Evolutionary conservation across 2,329 filamentous ascomycete genomes (phyloP).

Genomic region (Fusarium albidum): DNA sequence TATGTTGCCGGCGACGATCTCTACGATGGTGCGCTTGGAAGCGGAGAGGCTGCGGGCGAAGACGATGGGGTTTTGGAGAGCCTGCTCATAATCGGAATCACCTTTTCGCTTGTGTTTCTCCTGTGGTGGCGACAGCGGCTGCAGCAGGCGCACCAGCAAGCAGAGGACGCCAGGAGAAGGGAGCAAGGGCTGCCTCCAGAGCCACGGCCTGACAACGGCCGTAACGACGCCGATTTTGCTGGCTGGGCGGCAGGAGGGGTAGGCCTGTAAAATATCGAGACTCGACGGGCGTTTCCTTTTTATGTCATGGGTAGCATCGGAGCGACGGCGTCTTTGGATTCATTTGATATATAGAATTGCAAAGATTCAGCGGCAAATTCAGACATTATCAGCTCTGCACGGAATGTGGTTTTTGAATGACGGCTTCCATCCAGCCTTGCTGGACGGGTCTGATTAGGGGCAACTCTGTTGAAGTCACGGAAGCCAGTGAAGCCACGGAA

Average conservation of each 20-base stretch:
- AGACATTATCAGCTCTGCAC: background rate
- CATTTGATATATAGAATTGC: slow-evolving; percentile 18
- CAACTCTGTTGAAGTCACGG: no score
- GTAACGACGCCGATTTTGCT: slow-evolving; percentile 41
- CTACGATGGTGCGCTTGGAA: slow-evolving; percentile 64
- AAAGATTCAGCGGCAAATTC: background rate
- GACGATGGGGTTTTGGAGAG: slow-evolving; percentile 82
- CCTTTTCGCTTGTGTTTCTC: slow-evolving; percentile 76
- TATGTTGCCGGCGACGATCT: slow-evolving; percentile 62
- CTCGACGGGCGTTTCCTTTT: slow-evolving; percentile 27
- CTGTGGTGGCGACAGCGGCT: slow-evolving; percentile 82
- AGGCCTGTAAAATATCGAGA: slow-evolving; percentile 39
- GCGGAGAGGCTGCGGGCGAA: slow-evolving; percentile 71
- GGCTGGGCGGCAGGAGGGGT: slow-evolving; percentile 49
- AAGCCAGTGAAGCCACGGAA: no score
- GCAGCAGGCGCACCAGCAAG: slow-evolving; percentile 62
- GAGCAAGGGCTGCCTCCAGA: slow-evolving; percentile 43
- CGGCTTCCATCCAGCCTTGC: no score
- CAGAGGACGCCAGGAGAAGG: slow-evolving; percentile 44
- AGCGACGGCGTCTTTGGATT: slow-evolving; percentile 43
- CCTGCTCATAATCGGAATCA: slow-evolving; percentile 81
- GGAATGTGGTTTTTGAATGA: no score
- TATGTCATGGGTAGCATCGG: slow-evolving; percentile 34
- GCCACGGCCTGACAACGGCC: slow-evolving; percentile 34
- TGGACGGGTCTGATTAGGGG: no score